Base-by-base conservation (phyloP, 208 protist genomes). In the Wallacemonas sp. region DNA sequence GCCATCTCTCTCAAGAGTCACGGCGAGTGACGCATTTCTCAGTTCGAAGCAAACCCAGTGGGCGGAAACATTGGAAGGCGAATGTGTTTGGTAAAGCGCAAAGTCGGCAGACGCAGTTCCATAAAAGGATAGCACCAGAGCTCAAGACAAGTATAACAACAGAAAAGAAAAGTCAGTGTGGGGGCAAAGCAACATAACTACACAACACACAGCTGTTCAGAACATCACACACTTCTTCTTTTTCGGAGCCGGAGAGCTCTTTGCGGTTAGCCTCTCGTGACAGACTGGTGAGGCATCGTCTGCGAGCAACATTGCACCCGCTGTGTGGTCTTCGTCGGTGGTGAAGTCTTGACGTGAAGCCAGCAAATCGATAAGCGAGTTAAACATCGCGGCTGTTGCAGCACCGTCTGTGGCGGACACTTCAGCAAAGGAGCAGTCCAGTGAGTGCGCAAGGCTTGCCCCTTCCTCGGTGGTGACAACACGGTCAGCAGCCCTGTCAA, bases 351-450 rank as follows among this genome's bases (percentile, higher is more conserved):
- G 15, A 46, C 49, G 14, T 33, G 28, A 9, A 26, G 39, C 24
- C 11, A 27, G 17, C 4, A 19, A 22, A 26, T 17, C 31, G 31
- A 24, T 66, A 1, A 91, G 67, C 0, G 41, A 72, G 38, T 78
- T 59, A 49, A 93, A 93, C 0, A 86, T 77, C 1, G 70, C 17
- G 58, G 80, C 70, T 4, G 82, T 74, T 56, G 71, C 83, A 0
- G 15, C 19, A 56, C 66, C 44, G 30, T 80, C 80, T 38, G 87
- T 93, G 6, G 90, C 87, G 3, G 80, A 84, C n/a, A 85, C 78
- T 42, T 94, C 87, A 2, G 82, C 53, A 62, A 96, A 92, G 3
- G 74, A 59, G 31, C 75, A 86, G 0, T 65, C 62, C 28, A 70
- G 59, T 41, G 83, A 58, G 5, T 65, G 33, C 0, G 83, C 85